Conservation (phyloP, 768 basidiomycete species). For the Kwoniella sp. region DNA sequence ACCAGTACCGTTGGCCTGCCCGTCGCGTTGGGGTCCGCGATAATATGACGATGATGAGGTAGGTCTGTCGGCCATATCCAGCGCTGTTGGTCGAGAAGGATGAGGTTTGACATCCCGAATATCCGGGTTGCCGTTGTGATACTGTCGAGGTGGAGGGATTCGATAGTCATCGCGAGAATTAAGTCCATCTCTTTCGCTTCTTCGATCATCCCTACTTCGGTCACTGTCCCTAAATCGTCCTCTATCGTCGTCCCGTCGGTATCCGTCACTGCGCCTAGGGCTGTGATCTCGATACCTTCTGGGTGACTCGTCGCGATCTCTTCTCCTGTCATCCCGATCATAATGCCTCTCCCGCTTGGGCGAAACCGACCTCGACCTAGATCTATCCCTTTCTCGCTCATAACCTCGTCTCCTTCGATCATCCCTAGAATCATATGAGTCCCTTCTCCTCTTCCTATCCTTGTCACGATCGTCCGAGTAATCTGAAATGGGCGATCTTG, state of each 20-base stretch:
- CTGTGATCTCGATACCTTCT: conserved; percentile 23
- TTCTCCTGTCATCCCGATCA: conserved; percentile 12
- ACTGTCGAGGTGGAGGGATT: conserved; percentile 43
- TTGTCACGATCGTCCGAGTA: conserved; percentile 35
- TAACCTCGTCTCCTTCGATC: conserved; percentile 14
- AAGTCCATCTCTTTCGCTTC: conserved; percentile 21
- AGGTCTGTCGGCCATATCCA: conserved; percentile 41
- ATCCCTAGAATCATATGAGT: conserved; percentile 40
- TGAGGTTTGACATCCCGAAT: conserved; percentile 57
- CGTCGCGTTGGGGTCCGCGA: too few species aligned
- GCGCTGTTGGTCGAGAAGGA: conserved; percentile 50
- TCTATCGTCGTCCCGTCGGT: conserved; percentile 9
- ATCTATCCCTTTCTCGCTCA: conserved; percentile 23
- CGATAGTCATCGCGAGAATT: conserved; percentile 47
- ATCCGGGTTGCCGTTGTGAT: conserved; percentile 50
- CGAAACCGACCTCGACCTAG: conserved; percentile 39
- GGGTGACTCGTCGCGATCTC: conserved; percentile 2
- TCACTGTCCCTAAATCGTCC: conserved; percentile 13
- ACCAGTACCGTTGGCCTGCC: conserved; percentile 30
- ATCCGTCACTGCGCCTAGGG: conserved; percentile 1
- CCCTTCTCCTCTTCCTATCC: conserved; percentile 11
- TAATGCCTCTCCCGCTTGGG: conserved; percentile 30
- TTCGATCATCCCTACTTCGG: conserved; percentile 12
- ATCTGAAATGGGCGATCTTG: conserved; percentile 38
- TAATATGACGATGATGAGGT: conserved; percentile 21